Conservation (phyloP, 495 filamentous ascomycete species). For the Penicillium argentinense region DNA sequence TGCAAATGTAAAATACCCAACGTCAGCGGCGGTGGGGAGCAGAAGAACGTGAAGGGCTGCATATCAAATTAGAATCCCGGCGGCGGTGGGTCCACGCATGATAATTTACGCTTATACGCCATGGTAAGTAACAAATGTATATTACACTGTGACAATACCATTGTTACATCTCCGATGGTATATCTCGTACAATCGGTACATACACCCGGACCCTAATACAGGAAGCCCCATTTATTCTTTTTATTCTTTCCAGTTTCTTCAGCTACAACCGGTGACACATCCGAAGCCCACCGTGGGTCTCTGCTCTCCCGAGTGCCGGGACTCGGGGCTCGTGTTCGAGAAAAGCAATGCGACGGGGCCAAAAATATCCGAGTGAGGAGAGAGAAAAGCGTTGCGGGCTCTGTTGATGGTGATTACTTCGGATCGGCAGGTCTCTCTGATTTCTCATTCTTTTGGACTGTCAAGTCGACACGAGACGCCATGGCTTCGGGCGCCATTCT, state of each 20-base stretch:
- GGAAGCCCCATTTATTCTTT: neutral
- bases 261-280: slow-evolving; percentile 2
- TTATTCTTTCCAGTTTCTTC: too few species aligned
- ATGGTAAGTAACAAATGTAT: too few species aligned
- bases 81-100: too few species aligned
- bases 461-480: neutral
- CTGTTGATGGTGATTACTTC: neutral
- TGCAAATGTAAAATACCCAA: too few species aligned
- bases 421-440: neutral
- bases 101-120: slow-evolving; percentile 2
- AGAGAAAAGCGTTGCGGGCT: neutral
- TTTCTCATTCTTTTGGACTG: neutral
- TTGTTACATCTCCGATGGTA: too few species aligned
- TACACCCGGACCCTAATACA: too few species aligned
- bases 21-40: too few species aligned
- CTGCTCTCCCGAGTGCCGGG: neutral
- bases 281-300: slow-evolving; percentile 1
- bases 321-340: slow-evolving; percentile 1
- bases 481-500: slow-evolving; percentile 8
- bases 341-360: slow-evolving; percentile 1
- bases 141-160: neutral
- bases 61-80: too few species aligned
- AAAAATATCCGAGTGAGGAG: neutral
- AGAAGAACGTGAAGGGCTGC: too few species aligned
- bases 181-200: too few species aligned